A percentile compares a stretch with the other conserved stretches of the same genome.
phyloP scores from a whole-genome alignment of 768 basidiomycete genomes.

The Lentinula sp. region DNA sequence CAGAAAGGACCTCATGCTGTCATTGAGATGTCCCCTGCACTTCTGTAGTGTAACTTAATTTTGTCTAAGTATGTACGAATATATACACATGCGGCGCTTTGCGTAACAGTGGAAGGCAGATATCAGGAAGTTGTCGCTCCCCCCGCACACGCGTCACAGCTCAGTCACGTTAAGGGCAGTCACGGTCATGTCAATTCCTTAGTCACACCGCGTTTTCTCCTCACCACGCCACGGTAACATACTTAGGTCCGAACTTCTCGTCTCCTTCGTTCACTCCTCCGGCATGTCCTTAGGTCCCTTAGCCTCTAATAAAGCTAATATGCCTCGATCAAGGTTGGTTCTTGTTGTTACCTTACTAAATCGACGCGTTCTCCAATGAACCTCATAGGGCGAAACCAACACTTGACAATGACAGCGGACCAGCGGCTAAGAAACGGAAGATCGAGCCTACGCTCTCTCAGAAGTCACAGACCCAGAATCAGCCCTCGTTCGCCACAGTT shows the following conservation, averaged over 20 bases:
- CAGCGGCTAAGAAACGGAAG: constrained; percentile 51
- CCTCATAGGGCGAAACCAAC: constrained; percentile 17
- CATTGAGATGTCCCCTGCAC: constrained; percentile 70
- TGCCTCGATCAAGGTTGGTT: constrained; percentile 1
- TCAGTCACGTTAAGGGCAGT: not conserved
- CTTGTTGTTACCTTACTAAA: not conserved
- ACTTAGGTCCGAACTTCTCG: not conserved
- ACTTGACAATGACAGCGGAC: constrained; percentile 20
- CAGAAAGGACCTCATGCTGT: constrained; percentile 67
- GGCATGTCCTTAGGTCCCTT: not conserved
- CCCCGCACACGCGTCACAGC: not conserved
- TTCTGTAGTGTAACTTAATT: constrained; percentile 37
- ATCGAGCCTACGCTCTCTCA: constrained; percentile 32
- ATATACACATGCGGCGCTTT: not conserved
- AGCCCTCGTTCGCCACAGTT: constrained; percentile 54
- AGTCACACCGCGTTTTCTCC: not conserved
- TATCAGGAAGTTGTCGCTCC: too few relatives aligned
- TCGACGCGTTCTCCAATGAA: not conserved
- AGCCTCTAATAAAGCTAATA: not conserved
- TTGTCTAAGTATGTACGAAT: too few relatives aligned
- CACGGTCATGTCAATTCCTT: not conserved
- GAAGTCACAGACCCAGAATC: constrained; percentile 33
- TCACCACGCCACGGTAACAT: not conserved
- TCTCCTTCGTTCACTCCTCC: not conserved
- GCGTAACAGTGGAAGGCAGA: too few relatives aligned